Evolutionary conservation across 345 rosid species (phyloP), one percentile per base, ranked within the genome.

Genomic region (Triadica sebifera): DNA sequence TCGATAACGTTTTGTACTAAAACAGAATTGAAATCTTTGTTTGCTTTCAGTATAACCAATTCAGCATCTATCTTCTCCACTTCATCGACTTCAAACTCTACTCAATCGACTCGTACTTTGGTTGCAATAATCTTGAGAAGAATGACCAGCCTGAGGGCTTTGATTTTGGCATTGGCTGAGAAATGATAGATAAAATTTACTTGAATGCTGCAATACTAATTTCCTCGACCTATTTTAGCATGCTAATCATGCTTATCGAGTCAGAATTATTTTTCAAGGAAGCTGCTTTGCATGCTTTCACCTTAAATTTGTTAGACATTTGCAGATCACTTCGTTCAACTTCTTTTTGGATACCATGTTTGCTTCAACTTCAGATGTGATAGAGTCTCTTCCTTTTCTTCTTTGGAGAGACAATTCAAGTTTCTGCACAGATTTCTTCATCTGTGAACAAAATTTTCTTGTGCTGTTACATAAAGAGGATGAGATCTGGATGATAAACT

Each of bases 401-500:
- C 74, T 58, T 46, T 55, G 20, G 12, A 57, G 43, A 58, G 74
- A 71, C 5, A 43, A 71, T 71, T 71, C 65, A 22, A 71, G 74
- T 45, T 4, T 55, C 37, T 58, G 13, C 20, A 24, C 55, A 25
- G 12, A 43, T 71, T 71, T 53, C 20, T 39, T 71, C 74, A 58
- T 57, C 24, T 71, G 65, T 16, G 43, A 57, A 38, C 57, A n/a
- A 59, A 46, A 15, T 57, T 43, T 43, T 71, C 43, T 57, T 0
- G 74, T 43, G 8, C 22, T 43, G 38, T 4, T 47, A 37, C 74
- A 71, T 12, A 59, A 22, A 71, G 72, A 69, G 86, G 87, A 77
- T 84, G 81, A 73, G 67, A 41, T 37, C 52, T 74, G 15, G 83
- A 67, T 2, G 85, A 72, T 79, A 79, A 84, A 73, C 87, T 86